These are phyloP conservation scores for Gossypium ekmanianum DNA, from an alignment of 345 rosid genomes.

Conservation along the genomic window DNA sequence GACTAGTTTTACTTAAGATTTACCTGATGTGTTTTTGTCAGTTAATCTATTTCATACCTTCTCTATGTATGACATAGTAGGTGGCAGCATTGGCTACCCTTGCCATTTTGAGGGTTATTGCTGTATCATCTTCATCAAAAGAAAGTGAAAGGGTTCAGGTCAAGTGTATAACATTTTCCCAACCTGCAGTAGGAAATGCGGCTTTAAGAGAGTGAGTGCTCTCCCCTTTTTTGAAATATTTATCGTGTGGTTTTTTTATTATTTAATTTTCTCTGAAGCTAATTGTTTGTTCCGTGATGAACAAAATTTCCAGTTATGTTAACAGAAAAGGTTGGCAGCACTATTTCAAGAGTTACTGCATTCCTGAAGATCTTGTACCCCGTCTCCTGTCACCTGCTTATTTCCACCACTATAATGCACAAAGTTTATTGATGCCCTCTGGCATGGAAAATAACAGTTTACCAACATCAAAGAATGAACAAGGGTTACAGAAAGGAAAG, in stretches of 20 bases:
- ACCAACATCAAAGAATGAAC: conserved; percentile 33
- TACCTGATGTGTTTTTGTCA: conserved; percentile 8
- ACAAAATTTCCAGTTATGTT: conserved; percentile 53
- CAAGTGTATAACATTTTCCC: conserved; percentile 93
- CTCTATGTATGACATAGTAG: conserved; percentile 29
- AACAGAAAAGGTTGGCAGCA: conserved; percentile 91
- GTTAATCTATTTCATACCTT: background rate
- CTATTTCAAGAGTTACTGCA: conserved; percentile 89
- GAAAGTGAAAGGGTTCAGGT: conserved; percentile 64
- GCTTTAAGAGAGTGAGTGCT: conserved; percentile 85
- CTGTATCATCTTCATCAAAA: conserved; percentile 71
- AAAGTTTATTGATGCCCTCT: conserved; percentile 40
- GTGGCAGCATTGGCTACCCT: conserved; percentile 97
- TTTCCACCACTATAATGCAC: conserved; percentile 87
- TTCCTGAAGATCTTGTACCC: conserved; percentile 95
- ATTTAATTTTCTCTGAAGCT: background rate
- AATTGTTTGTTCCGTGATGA: background rate
- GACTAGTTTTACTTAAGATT: conserved; percentile 12
- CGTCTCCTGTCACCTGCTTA: conserved; percentile 94
- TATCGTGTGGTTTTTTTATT: conserved; percentile 6
- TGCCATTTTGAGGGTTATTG: conserved; percentile 87
- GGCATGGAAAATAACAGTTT: conserved; percentile 31
- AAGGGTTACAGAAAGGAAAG: conserved; percentile 38
- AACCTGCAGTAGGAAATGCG: conserved; percentile 95
- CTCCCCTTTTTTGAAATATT: conserved; percentile 3